phyloP scores from a whole-genome alignment of 2,329 filamentous ascomycete genomes.

The Neopestalotiopsis rosae region DNA sequence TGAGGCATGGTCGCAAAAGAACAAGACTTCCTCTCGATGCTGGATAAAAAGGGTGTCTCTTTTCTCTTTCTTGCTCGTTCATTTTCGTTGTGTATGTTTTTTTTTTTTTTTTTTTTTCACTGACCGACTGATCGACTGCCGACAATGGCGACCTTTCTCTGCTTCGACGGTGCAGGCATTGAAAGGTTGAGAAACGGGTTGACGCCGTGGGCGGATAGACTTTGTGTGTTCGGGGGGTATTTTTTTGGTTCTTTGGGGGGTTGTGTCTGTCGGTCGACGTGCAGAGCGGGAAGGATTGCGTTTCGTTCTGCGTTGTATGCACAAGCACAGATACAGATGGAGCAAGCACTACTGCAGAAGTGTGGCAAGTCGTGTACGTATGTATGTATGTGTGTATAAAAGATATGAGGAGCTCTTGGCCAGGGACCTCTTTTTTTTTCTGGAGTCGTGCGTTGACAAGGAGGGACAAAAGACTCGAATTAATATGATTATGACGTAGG shows the following conservation, averaged over 20 bases:
- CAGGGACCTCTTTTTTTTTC: conserved; percentile 1
- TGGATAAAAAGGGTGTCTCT: neutral
- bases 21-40: neutral
- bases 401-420: conserved; percentile 3
- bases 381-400: neutral
- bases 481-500: conserved; percentile 21
- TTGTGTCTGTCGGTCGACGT: neutral
- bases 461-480: conserved; percentile 12
- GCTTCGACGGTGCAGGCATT: conserved; percentile 73
- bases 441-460: conserved; percentile 9
- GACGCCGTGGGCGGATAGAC: neutral
- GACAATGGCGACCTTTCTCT: conserved; percentile 83
- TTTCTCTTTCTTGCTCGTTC: no score
- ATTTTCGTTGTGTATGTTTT: neutral
- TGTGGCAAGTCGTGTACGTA: neutral
- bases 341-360: neutral
- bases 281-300: neutral
- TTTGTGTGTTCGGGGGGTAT: neutral
- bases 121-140: conserved; percentile 81
- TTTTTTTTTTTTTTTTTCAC: conserved; percentile 37
- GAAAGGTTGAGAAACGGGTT: conserved; percentile 19
- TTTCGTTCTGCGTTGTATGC: neutral
- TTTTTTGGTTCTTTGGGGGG: neutral
- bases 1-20: conserved; percentile 1
- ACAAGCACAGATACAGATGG: neutral